These are phyloP conservation scores for Calonectria ilicicola DNA, from an alignment of 2,329 filamentous ascomycete species.

Conservation along the genomic window DNA sequence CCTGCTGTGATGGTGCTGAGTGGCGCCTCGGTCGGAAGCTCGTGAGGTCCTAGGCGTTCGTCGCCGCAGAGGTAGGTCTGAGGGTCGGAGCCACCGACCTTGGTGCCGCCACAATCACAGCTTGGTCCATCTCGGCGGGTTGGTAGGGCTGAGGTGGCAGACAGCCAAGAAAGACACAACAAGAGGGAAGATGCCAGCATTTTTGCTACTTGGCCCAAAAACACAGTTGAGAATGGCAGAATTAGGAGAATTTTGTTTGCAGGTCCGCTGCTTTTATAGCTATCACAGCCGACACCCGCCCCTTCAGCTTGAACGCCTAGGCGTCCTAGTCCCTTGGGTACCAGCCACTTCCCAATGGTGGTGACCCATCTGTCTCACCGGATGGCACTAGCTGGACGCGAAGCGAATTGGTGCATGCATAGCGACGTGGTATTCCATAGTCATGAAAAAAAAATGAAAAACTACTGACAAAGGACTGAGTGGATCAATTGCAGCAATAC, in stretches of 20 bases:
- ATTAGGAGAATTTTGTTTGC: too few relatives aligned
- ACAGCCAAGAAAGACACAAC: constrained; percentile 27
- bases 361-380: not conserved
- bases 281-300: not conserved
- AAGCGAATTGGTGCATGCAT: not conserved
- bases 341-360: not conserved
- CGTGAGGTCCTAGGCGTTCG: constrained; percentile 50
- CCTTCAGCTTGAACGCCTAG: not conserved
- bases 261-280: not conserved
- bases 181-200: constrained; percentile 35
- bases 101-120: constrained; percentile 40
- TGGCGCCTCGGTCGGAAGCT: constrained; percentile 49
- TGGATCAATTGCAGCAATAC: not conserved
- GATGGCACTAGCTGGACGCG: not conserved
- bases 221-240: not conserved
- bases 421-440: too few relatives aligned
- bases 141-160: constrained; percentile 29
- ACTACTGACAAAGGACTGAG: not conserved
- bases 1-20: constrained; percentile 44
- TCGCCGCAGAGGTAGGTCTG: constrained; percentile 51
- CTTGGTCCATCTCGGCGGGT: constrained; percentile 12
- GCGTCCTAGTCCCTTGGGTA: not conserved
- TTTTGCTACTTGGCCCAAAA: not conserved
- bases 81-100: constrained; percentile 25
- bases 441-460: not conserved